Evolutionary conservation across 192 early-diverging fungal genomes (phyloP), one percentile per base, ranked within the genome.

Genomic region (Chytriomyces confervae): DNA sequence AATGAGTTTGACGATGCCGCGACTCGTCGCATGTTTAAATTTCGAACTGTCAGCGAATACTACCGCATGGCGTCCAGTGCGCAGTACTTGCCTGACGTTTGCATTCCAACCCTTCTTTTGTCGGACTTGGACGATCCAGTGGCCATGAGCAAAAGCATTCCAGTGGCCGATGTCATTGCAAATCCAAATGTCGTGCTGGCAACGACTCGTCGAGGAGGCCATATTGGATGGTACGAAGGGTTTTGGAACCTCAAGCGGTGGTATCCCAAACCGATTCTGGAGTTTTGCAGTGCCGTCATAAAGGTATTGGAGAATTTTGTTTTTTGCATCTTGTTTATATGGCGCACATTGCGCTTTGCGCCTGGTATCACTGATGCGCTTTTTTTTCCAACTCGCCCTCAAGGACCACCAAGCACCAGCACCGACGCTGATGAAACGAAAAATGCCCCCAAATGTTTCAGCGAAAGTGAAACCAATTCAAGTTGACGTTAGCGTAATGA

Each of bases 121-220:
- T 91, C 91, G 20, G 91, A 95, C 57, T 68, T 92, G 80, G 95
- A 99, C 85, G 97, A 99, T 80, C 97, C 97, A n/a, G 91, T 99
- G 77, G 91, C 91, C 11, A 81, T 84, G 5, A 68, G 73, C 8
- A 80, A 91, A 60, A 84, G 86, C 24, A 88, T 95, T 5, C 97
- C 97, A 16, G 83, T 77, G 46, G 87, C 91, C 66, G 92, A 94
- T 61, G 87, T 91, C 75, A 80, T 78, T 62, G 79, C 83, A 8
- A 99, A 99, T 79, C 95, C 95, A 45, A 84, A 93, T 80, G 84
- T 94, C 47, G 61, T 97, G 0, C 81, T 99, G 13, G 96, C 92
- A 5, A 85, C 89, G 9, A 99, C 97, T 2, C 72, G 79, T 8
- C 84, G 86, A 48, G 97, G 97, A 65, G 97, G 97, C 18, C 97